Evolutionary conservation across 805 yeast species (phyloP).

Genomic region (Saturnispora saitoi): DNA sequence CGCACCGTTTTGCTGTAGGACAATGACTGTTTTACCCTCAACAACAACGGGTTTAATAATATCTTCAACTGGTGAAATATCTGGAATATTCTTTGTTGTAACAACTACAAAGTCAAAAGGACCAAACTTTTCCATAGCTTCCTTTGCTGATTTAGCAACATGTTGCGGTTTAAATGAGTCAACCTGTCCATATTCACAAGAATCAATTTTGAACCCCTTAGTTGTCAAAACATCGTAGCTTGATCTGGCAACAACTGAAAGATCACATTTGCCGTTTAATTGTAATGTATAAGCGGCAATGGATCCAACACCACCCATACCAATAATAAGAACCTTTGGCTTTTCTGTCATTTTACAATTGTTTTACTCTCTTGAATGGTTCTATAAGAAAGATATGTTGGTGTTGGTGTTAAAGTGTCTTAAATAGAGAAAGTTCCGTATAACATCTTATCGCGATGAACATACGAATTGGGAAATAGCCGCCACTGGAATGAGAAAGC

Average conservation of each 20-base stretch:
- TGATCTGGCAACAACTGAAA: slow-evolving; percentile 58
- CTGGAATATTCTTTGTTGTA: slow-evolving; percentile 60
- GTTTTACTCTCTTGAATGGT: no score
- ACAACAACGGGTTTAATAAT: slow-evolving; percentile 21
- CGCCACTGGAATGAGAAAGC: not conserved
- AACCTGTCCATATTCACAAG: slow-evolving; percentile 53
- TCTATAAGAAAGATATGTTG: not conserved
- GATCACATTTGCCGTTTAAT: slow-evolving; percentile 37
- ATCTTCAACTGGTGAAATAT: slow-evolving; percentile 40
- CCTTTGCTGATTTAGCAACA: slow-evolving; percentile 35
- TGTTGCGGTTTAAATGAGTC: slow-evolving; percentile 45
- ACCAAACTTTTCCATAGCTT: slow-evolving; percentile 33
- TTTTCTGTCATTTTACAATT: slow-evolving; percentile 11
- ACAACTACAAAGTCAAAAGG: slow-evolving; percentile 50
- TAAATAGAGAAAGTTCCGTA: not conserved
- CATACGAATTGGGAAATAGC: not conserved
- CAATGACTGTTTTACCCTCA: slow-evolving; percentile 26
- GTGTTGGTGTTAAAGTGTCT: no score
- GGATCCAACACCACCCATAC: slow-evolving; percentile 84
- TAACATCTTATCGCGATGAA: not conserved
- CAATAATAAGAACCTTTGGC: slow-evolving; percentile 50
- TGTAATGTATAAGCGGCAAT: slow-evolving; percentile 60
- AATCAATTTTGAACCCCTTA: slow-evolving; percentile 51
- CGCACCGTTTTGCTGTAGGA: slow-evolving; percentile 34
- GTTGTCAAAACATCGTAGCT: slow-evolving; percentile 45